Evolutionary conservation across 2,329 filamentous ascomycete species (phyloP).

Genomic region (Lecanosticta acicola): DNA sequence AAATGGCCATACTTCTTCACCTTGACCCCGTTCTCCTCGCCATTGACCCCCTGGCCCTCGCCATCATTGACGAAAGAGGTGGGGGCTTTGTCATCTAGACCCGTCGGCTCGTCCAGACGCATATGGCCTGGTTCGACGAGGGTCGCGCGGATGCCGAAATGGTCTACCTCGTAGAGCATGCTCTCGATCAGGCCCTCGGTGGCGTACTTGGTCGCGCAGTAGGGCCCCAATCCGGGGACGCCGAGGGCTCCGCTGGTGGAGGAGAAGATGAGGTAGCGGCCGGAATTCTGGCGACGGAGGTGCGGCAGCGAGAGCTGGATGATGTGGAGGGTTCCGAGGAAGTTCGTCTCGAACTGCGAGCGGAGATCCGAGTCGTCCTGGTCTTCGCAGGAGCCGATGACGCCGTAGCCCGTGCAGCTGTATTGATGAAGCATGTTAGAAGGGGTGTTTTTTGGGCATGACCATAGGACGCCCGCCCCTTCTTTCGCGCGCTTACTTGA

Average conservation of each 20-base stretch:
- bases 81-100: slow-evolving; percentile 28
- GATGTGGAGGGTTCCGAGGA: slow-evolving; percentile 91
- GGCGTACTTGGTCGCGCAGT: slow-evolving; percentile 95
- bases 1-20: slow-evolving; percentile 88
- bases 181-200: slow-evolving; percentile 93
- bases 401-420: slow-evolving; percentile 82
- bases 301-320: slow-evolving; percentile 83
- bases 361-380: slow-evolving; percentile 92
- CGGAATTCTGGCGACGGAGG: slow-evolving; percentile 67
- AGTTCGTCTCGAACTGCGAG: slow-evolving; percentile 96
- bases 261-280: slow-evolving; percentile 90
- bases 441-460: neutral
- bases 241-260: slow-evolving; percentile 88
- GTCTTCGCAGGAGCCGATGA: slow-evolving; percentile 93
- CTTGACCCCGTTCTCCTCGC: slow-evolving; percentile 14
- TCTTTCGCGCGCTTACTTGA: slow-evolving; percentile 50
- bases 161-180: slow-evolving; percentile 91
- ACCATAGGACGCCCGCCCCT: no score
- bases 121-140: slow-evolving; percentile 88
- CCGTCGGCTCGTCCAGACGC: slow-evolving; percentile 68
- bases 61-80: slow-evolving; percentile 5
- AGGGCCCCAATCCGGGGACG: slow-evolving; percentile 85
- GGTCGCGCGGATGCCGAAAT: slow-evolving; percentile 88
- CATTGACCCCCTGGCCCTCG: no score
- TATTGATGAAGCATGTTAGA: neutral